phyloP scores from a whole-genome alignment of 306 rosid species.

The Glycine soja region DNA sequence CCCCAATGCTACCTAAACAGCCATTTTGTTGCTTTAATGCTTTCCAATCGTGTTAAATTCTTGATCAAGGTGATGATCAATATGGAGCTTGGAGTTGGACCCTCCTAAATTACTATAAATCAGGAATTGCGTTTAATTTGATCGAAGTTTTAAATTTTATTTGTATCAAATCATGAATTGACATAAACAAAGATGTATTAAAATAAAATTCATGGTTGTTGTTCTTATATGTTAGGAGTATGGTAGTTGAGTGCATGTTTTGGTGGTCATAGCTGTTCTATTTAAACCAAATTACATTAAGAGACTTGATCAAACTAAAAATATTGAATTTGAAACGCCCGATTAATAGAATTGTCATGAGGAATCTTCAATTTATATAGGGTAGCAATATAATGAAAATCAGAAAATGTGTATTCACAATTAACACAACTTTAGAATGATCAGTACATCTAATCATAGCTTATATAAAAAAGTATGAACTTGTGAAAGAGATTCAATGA shows the following conservation, averaged over 20 bases:
- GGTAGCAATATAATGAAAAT: slow-evolving; percentile 24
- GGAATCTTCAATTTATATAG: slow-evolving; percentile 13
- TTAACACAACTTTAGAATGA: slow-evolving; percentile 50
- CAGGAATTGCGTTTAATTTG: too few relatives aligned
- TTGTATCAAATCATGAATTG: too few relatives aligned
- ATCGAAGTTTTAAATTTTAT: too few relatives aligned
- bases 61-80: too few relatives aligned
- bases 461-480: slow-evolving; percentile 35
- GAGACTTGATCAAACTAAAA: not conserved
- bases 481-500: slow-evolving; percentile 46
- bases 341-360: slow-evolving; percentile 47
- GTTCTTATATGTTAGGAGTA: slow-evolving; percentile 36
- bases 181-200: too few relatives aligned
- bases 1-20: too few relatives aligned
- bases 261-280: not conserved
- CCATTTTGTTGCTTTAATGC: too few relatives aligned
- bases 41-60: too few relatives aligned
- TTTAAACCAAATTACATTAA: not conserved
- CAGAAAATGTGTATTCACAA: slow-evolving; percentile 6
- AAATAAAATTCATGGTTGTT: not conserved
- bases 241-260: slow-evolving; percentile 44
- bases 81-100: too few relatives aligned
- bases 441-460: slow-evolving; percentile 40
- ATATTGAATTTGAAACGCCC: slow-evolving; percentile 1
- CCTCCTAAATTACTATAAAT: too few relatives aligned